A percentile compares a stretch with the other conserved stretches of the same genome.
These are phyloP conservation scores for Rhizoctonia solani DNA, from an alignment of 1,284 basidiomycete genomes.

Conservation along the genomic window DNA sequence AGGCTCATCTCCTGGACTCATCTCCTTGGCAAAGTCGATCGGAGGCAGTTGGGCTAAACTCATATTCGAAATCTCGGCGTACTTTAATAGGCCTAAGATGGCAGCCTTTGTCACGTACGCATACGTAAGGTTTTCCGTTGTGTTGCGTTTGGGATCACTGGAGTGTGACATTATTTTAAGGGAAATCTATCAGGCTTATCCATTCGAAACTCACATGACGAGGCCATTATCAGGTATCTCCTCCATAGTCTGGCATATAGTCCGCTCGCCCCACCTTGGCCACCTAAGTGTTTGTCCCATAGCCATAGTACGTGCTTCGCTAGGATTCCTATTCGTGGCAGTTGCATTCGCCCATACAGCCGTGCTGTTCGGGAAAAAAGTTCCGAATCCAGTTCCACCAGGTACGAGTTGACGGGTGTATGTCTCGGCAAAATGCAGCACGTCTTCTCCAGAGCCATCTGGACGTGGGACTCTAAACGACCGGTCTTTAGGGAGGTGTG, in stretches of 20 bases:
- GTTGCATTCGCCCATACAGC: slow-evolving; percentile 27
- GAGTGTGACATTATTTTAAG: background rate
- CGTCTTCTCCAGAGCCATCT: background rate
- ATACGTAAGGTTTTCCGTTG: background rate
- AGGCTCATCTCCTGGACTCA: background rate
- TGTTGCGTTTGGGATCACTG: background rate
- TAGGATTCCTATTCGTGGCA: background rate
- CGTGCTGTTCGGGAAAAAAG: slow-evolving; percentile 15
- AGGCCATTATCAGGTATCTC: background rate
- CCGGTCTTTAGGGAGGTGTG: slow-evolving; percentile 18
- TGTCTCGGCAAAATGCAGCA: slow-evolving; percentile 17
- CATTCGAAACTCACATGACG: background rate
- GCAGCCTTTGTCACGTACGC: slow-evolving; percentile 19
- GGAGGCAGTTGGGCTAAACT: slow-evolving; percentile 2
- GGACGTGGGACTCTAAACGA: slow-evolving; percentile 10
- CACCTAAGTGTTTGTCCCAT: slow-evolving; percentile 10
- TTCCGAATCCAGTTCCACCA: slow-evolving; percentile 17
- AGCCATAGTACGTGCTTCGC: background rate
- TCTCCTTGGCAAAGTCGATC: background rate
- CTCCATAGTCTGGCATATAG: slow-evolving; percentile 9
- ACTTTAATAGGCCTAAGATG: background rate
- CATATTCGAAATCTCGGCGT: background rate
- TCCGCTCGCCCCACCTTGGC: slow-evolving; percentile 30
- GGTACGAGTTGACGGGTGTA: slow-evolving; percentile 12
- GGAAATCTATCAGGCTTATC: background rate